Evolutionary conservation across 257 asterid species (phyloP), one percentile per base, ranked within the genome.

Genomic region (Salvia miltiorrhiza): DNA sequence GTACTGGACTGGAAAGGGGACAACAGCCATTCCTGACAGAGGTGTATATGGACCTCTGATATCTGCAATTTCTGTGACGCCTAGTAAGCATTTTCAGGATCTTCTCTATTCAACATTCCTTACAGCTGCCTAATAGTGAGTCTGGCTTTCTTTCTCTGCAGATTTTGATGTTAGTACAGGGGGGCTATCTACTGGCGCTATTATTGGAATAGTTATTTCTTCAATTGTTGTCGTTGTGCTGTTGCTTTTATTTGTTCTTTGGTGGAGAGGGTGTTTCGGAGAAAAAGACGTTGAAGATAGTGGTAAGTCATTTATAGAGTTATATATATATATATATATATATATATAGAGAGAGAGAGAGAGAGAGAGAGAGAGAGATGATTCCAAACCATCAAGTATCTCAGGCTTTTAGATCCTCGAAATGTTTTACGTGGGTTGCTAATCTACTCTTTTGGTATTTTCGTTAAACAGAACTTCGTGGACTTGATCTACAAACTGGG

Each of bases 1-100:
- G 80, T 93, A 84, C 83, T 93, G 98, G 98, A 79, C 81, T 1
- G 98, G 98, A 17, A 88, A 88, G 83, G 98, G 98, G 37, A 93
- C 98, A 14, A 87, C 85, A 0, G 89, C 95, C 16, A 83, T 93
- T 76, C 98, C 98, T 20, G 69, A 70, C 19, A 83, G 93, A 80
- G 95, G 96, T 65, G 89, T 81, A 65, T 90, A 93, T 54, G 98
- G 98, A 74, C 97, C 98, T 10, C 79, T 93, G 75, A 81, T 93
- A 77, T 93, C 98, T 33, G 98, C 96, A 13, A 93, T 93, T 43
- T 72, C 95, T 2, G 81, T 93, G 55, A 93, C 96, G 41, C 90
- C 97, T 73, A 93, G 97, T 88, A 62, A 73, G 92, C 72, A 57
- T 33, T 48, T 59, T 40, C 66, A 13, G 3, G 9, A 60, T 53